Evolutionary conservation across 176 grass and related monocot genomes (phyloP).

Genomic region (Carex cristatella): DNA sequence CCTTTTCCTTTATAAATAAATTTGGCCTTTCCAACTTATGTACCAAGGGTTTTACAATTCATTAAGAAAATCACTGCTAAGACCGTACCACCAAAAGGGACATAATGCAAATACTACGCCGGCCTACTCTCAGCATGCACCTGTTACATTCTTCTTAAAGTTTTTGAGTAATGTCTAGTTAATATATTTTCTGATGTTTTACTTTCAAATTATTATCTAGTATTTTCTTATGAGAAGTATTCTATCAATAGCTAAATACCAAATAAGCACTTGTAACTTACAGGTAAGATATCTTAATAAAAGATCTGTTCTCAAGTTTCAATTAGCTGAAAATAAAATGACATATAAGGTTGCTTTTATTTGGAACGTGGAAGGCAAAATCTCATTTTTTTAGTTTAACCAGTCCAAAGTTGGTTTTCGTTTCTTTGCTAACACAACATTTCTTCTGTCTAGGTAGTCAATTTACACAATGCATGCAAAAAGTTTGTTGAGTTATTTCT

Average conservation of each 20-base stretch:
- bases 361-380: neutral
- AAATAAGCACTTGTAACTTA: neutral
- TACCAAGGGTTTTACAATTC: neutral
- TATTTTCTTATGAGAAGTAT: neutral
- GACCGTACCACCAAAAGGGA: neutral
- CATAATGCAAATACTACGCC: neutral
- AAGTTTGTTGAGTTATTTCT: conserved; percentile 56
- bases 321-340: neutral
- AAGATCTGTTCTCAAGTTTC: neutral
- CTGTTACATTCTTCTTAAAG: neutral
- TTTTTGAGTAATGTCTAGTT: neutral
- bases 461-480: conserved; percentile 59
- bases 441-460: conserved; percentile 44
- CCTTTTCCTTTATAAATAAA: neutral
- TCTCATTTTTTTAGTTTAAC: neutral
- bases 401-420: neutral
- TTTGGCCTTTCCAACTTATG: neutral
- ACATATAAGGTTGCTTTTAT: neutral
- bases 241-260: neutral
- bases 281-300: neutral
- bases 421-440: neutral
- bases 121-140: neutral
- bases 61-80: neutral
- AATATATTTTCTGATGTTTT: neutral
- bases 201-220: neutral